Conservation (phyloP, 2,329 filamentous ascomycete genomes). For the Aureobasidium zeae region DNA sequence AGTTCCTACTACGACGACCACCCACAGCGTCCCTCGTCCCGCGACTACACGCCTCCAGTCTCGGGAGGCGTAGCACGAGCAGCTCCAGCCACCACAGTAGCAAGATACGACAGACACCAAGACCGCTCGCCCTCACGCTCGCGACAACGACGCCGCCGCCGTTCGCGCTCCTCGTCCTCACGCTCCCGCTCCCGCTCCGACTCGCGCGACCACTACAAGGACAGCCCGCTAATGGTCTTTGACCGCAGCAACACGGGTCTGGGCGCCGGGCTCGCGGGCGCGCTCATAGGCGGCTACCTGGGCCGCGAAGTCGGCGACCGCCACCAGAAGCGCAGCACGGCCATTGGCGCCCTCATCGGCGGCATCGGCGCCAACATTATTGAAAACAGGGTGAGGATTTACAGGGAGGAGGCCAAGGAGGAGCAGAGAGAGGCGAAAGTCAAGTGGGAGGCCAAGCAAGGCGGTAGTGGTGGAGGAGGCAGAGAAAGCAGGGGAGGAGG, state of each 20-base stretch:
- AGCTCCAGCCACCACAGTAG: neutral
- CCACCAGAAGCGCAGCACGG: slow-evolving; percentile 1
- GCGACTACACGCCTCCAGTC: slow-evolving; percentile 1
- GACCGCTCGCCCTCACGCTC: neutral
- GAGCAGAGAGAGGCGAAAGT: slow-evolving; percentile 4
- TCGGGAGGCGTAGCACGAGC: neutral
- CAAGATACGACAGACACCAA: neutral
- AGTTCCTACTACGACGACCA: neutral
- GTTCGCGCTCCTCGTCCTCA: neutral
- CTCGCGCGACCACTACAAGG: neutral
- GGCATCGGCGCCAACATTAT: slow-evolving; percentile 13
- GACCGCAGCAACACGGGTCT: neutral
- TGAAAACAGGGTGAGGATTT: slow-evolving; percentile 10
- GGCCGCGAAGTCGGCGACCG: slow-evolving; percentile 12
- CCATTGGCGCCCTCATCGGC: slow-evolving; percentile 7
- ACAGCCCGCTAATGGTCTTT: neutral
- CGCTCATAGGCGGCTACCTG: slow-evolving; percentile 7
- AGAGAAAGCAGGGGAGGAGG: neutral
- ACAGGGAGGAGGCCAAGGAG: slow-evolving; percentile 8
- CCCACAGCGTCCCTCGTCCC: neutral
- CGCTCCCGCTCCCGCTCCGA: slow-evolving; percentile 1
- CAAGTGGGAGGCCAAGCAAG: slow-evolving; percentile 5
- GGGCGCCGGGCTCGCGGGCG: slow-evolving; percentile 10
- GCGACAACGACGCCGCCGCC: neutral
- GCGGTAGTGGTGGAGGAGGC: neutral